A percentile compares a stretch with the other conserved stretches of the same genome.
These are phyloP conservation scores for Craspedostauros australis DNA, from an alignment of 108 stramenopile genomes.

Conservation along the genomic window DNA sequence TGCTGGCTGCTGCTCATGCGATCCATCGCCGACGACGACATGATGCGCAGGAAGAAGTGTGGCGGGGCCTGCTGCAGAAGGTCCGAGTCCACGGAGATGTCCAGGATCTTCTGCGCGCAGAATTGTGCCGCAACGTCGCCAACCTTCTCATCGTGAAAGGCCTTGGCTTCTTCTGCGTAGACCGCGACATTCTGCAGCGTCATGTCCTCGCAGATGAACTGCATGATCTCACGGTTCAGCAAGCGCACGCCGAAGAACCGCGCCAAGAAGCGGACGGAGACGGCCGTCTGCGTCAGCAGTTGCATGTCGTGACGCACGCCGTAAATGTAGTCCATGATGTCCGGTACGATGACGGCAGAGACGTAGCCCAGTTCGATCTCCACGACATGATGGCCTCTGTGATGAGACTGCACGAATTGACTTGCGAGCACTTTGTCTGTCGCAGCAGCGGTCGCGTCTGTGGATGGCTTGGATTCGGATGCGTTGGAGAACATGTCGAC, in stretches of 20 bases:
- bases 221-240: slow-evolving; percentile 29
- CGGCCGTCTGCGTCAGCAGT: slow-evolving; percentile 17
- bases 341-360: slow-evolving; percentile 24
- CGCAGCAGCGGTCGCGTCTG: too few species aligned
- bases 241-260: slow-evolving; percentile 30
- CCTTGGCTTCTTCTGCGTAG: slow-evolving; percentile 19
- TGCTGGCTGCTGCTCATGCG: background rate
- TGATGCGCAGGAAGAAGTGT: slow-evolving; percentile 19
- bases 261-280: slow-evolving; percentile 33
- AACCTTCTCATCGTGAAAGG: slow-evolving; percentile 24
- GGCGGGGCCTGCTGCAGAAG: slow-evolving; percentile 16
- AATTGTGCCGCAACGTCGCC: slow-evolving; percentile 4
- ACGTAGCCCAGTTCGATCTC: slow-evolving; percentile 19
- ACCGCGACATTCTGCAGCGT: slow-evolving; percentile 16
- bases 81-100: slow-evolving; percentile 6
- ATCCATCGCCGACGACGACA: slow-evolving; percentile 22
- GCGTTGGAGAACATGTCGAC: slow-evolving; percentile 9
- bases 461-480: too few species aligned
- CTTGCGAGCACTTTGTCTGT: too few species aligned
- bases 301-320: slow-evolving; percentile 12
- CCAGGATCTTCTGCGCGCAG: slow-evolving; percentile 8
- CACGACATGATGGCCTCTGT: too few species aligned
- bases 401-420: too few species aligned
- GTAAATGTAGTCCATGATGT: slow-evolving; percentile 39
- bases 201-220: slow-evolving; percentile 33